These are phyloP conservation scores for Epichloe sylvatica DNA, from an alignment of 2,329 filamentous ascomycete species.

Conservation along the genomic window DNA sequence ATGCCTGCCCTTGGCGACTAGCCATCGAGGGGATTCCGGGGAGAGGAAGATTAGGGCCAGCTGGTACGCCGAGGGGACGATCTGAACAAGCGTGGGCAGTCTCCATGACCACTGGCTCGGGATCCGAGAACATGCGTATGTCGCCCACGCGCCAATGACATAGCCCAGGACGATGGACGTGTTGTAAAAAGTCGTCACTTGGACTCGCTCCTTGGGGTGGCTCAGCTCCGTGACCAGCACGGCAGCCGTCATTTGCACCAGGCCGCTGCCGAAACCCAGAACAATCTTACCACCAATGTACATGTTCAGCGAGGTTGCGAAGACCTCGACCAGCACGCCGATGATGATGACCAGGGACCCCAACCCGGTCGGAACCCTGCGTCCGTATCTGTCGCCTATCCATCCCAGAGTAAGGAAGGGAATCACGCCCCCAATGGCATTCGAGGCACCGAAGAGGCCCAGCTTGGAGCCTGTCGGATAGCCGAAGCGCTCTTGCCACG, in stretches of 20 bases:
- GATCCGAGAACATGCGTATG: slow-evolving; percentile 19
- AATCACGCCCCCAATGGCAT: slow-evolving; percentile 26
- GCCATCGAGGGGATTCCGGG: slow-evolving; percentile 47
- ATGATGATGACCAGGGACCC: slow-evolving; percentile 26
- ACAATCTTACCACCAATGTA: slow-evolving; percentile 26
- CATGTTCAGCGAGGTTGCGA: slow-evolving; percentile 21
- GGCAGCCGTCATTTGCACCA: slow-evolving; percentile 28
- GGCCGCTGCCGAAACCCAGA: slow-evolving; percentile 21
- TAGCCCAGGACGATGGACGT: slow-evolving; percentile 27
- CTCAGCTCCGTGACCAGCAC: slow-evolving; percentile 29
- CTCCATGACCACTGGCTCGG: slow-evolving; percentile 32
- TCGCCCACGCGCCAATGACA: slow-evolving; percentile 24
- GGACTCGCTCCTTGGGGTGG: slow-evolving; percentile 26
- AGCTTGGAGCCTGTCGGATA: slow-evolving; percentile 23
- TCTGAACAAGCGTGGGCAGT: slow-evolving; percentile 39
- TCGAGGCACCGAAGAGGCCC: slow-evolving; percentile 26
- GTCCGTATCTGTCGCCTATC: slow-evolving; percentile 22
- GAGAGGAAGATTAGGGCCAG: slow-evolving; percentile 34
- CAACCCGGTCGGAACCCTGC: slow-evolving; percentile 20
- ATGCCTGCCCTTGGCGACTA: slow-evolving; percentile 35
- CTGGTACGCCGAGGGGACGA: slow-evolving; percentile 27
- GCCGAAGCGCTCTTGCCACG: slow-evolving; percentile 25
- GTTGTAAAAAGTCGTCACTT: slow-evolving; percentile 25
- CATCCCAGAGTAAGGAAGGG: slow-evolving; percentile 22
- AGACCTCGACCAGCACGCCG: slow-evolving; percentile 23